These are phyloP conservation scores for Aotearoamyces nothofagi DNA, from an alignment of 2,329 filamentous ascomycete genomes.

Conservation along the genomic window DNA sequence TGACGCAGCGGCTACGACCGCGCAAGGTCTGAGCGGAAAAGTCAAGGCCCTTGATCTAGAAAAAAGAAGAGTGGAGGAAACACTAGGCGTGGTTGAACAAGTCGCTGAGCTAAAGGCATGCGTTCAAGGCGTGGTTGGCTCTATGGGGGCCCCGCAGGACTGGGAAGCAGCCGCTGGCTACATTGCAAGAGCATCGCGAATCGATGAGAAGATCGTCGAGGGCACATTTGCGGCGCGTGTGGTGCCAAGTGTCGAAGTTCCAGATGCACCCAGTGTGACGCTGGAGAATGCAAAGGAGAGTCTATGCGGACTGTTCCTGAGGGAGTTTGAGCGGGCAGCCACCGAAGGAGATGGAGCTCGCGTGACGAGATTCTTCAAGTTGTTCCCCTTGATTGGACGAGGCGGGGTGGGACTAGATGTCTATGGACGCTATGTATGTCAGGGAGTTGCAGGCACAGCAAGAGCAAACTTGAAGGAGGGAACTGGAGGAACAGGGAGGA, in stretches of 20 bases:
- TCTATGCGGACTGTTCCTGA: constrained; percentile 75
- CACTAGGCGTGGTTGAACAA: constrained; percentile 83
- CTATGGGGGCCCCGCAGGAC: constrained; percentile 95
- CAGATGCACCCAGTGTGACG: constrained; percentile 77
- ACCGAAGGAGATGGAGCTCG: constrained; percentile 74
- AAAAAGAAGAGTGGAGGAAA: constrained; percentile 81
- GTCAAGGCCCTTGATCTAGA: constrained; percentile 83
- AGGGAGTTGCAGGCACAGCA: constrained; percentile 77
- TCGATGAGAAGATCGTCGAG: constrained; percentile 66
- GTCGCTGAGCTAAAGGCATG: constrained; percentile 95
- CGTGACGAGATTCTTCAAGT: constrained; percentile 93
- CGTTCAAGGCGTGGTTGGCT: constrained; percentile 83
- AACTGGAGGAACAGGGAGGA: constrained; percentile 39
- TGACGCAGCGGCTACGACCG: constrained; percentile 69
- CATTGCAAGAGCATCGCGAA: constrained; percentile 64
- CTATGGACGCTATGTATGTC: constrained; percentile 91
- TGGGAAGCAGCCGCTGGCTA: constrained; percentile 96
- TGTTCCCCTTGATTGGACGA: constrained; percentile 86
- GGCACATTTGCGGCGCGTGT: constrained; percentile 83
- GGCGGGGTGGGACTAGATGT: constrained; percentile 84
- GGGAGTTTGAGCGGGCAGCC: constrained; percentile 89
- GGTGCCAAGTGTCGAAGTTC: constrained; percentile 90
- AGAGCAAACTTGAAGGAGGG: constrained; percentile 64
- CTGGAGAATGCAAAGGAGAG: constrained; percentile 79
- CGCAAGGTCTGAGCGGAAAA: constrained; percentile 68